phyloP scores from a whole-genome alignment of 2,329 filamentous ascomycete species.

The Beauveria pseudobassiana region DNA sequence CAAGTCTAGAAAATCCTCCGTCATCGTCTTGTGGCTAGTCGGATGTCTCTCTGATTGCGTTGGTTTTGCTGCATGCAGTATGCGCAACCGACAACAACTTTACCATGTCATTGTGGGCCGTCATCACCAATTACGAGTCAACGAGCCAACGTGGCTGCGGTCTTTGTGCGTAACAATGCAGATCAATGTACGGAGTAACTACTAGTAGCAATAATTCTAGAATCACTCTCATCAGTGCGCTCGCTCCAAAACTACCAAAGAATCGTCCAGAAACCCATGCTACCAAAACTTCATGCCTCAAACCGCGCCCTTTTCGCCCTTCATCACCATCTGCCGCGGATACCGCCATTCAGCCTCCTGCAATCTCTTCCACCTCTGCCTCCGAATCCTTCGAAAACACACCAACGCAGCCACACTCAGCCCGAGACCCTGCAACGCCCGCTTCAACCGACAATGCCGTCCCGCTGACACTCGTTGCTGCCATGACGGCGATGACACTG shows the following conservation, averaged over 20 bases:
- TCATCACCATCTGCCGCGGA: neutral
- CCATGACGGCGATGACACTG: neutral
- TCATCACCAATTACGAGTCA: neutral
- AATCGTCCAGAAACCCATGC: neutral
- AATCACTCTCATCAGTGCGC: neutral
- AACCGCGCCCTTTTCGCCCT: neutral
- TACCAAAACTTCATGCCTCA: neutral
- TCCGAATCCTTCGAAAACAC: neutral
- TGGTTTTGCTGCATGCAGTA: too few species aligned
- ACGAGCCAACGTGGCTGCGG: neutral
- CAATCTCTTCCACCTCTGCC: neutral
- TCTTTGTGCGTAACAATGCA: slow-evolving; percentile 1
- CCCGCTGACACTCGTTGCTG: neutral
- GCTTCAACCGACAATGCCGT: neutral
- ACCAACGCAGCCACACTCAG: neutral
- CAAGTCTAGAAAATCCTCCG: neutral
- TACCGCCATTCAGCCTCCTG: neutral
- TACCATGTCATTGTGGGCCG: neutral
- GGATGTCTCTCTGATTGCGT: too few species aligned
- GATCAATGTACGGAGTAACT: too few species aligned
- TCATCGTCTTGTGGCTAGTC: neutral
- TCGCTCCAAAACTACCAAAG: neutral
- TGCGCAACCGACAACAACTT: too few species aligned
- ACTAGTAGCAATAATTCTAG: neutral
- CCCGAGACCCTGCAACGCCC: neutral